These are phyloP conservation scores for Trichoderma atrobrunneum DNA, from an alignment of 2,329 filamentous ascomycete genomes.

Conservation along the genomic window DNA sequence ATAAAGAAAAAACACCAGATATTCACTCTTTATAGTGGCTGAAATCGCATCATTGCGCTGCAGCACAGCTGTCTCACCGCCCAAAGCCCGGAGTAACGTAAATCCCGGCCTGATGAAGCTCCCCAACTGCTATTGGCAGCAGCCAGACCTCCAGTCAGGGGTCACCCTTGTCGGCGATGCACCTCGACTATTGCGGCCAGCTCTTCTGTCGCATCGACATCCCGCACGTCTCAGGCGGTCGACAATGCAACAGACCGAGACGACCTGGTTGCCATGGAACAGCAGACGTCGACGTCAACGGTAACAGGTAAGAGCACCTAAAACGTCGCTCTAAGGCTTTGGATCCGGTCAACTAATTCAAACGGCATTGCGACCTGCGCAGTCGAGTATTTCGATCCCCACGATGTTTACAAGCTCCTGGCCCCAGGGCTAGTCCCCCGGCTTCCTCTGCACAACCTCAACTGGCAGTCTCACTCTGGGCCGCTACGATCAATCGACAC, in stretches of 20 bases:
- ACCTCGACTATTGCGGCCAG: slow-evolving; percentile 16
- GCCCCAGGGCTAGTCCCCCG: slow-evolving; percentile 73
- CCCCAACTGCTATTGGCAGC: slow-evolving; percentile 3
- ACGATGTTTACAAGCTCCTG: slow-evolving; percentile 79
- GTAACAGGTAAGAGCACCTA: slow-evolving; percentile 59
- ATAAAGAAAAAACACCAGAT: background rate
- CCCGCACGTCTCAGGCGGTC: slow-evolving; percentile 20
- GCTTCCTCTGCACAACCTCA: slow-evolving; percentile 83
- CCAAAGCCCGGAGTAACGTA: slow-evolving; percentile 29
- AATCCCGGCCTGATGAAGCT: slow-evolving; percentile 22
- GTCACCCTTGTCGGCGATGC: slow-evolving; percentile 12
- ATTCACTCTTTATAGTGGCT: background rate
- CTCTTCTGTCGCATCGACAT: slow-evolving; percentile 11
- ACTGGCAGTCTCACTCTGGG: slow-evolving; percentile 93
- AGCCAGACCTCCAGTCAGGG: background rate
- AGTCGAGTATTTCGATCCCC: slow-evolving; percentile 97
- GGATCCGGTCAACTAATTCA: background rate
- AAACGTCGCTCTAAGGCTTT: background rate
- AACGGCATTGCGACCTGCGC: background rate
- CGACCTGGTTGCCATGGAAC: slow-evolving; percentile 53
- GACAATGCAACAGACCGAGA: slow-evolving; percentile 31
- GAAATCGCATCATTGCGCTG: background rate
- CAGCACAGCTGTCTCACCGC: slow-evolving; percentile 24
- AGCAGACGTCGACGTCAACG: slow-evolving; percentile 69
- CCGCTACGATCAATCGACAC: slow-evolving; percentile 91